phyloP scores from a whole-genome alignment of 75 land plant species.

The Selaginella moellendorffii region DNA sequence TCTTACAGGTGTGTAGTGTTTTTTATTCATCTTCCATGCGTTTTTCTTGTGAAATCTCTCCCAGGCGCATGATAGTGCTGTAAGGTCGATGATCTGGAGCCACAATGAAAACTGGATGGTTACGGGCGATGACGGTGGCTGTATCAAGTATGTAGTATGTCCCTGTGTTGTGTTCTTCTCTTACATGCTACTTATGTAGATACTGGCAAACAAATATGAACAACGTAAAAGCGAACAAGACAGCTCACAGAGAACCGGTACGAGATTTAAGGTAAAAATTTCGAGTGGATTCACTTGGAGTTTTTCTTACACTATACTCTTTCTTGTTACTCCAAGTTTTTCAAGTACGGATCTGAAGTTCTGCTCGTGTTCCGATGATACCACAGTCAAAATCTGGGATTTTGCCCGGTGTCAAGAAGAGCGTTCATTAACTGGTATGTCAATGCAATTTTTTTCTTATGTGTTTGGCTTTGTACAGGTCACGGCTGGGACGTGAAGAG shows the following conservation, averaged over 20 bases:
- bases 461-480: slow-evolving; percentile 48
- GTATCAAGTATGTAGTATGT: slow-evolving; percentile 57
- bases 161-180: background rate
- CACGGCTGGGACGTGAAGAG: slow-evolving; percentile 99
- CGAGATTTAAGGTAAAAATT: slow-evolving; percentile 69
- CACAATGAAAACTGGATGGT: slow-evolving; percentile 99
- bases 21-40: background rate
- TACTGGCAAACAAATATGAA: slow-evolving; percentile 99
- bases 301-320: background rate
- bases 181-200: slow-evolving; percentile 25
- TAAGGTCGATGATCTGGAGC: slow-evolving; percentile 99
- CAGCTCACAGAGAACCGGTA: slow-evolving; percentile 92
- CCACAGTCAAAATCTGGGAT: slow-evolving; percentile 97
- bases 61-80: slow-evolving; percentile 97
- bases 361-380: slow-evolving; percentile 98
- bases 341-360: slow-evolving; percentile 91
- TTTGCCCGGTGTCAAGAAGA: slow-evolving; percentile 99
- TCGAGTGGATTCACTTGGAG: background rate
- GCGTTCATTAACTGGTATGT: slow-evolving; percentile 67
- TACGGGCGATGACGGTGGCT: slow-evolving; percentile 95
- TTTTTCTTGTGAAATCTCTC: background rate
- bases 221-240: slow-evolving; percentile 94
- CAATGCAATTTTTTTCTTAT: background rate
- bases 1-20: slow-evolving; percentile 61
- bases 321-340: slow-evolving; percentile 38